Evolutionary conservation across 2,329 filamentous ascomycete genomes (phyloP), one percentile per base, ranked within the genome.

Genomic region (Diplodia corticola): DNA sequence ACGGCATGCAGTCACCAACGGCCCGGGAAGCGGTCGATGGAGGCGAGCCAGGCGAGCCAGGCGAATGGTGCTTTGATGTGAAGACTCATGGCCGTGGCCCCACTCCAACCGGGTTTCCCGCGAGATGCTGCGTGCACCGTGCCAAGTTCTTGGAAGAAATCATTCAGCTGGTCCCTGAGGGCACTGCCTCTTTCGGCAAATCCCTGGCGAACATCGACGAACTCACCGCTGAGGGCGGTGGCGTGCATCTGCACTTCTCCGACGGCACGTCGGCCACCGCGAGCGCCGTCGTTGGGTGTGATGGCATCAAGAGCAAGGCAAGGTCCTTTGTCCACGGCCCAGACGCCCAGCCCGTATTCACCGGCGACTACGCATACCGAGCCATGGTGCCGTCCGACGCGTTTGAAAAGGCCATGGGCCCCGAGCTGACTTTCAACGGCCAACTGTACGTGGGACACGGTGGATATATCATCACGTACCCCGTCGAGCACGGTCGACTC

Each of bases 121-220:
- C 59, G 26, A 59, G 65, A 22, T 70, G 72, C 24, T 69, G 71
- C 9, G 71, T 74, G 33, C 71, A 73, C 46, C 60, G 73, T n/a
- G 72, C 72, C 7, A 64, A 70, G 24, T 69, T 73, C 7, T 61
- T 74, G 2, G 70, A 71, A 22, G 70, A 70, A 59, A 65, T 74
- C 28, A 66, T 72, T 6, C 67, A 68, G 3, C 49, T 74, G 5
- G 53, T 74, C 5, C 71, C 71, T 9, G 49, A 66, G 1, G 68
- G 63, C 13, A 69, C 70, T 4, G 69, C 69, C 17, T 69, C 63
- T 15, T 73, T 74, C 51, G 50, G 66, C 6, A 74, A 74, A 54
- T 68, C 53, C 35, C 71, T 73, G 48, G 54, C 68, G 3, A 51
- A 60, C 4, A 67, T 71, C 2, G 67, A 71, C 15, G 69, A 71